phyloP scores from a whole-genome alignment of 2,329 filamentous ascomycete genomes.

The Xylaria sp. region DNA sequence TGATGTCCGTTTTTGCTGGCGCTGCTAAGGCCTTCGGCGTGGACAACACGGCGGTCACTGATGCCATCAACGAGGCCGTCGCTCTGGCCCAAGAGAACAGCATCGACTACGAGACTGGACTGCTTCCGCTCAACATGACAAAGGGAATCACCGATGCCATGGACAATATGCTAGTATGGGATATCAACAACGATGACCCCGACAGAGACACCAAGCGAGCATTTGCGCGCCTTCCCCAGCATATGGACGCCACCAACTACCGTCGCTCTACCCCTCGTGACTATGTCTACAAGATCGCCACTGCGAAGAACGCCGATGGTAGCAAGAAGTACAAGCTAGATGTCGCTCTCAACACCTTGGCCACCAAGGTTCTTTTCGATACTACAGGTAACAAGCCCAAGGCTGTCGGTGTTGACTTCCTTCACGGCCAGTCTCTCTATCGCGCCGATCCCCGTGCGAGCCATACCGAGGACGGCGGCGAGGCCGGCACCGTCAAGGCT shows the following conservation, averaged over 20 bases:
- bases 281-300: slow-evolving; percentile 52
- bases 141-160: slow-evolving; percentile 32
- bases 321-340: slow-evolving; percentile 66
- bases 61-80: slow-evolving; percentile 30
- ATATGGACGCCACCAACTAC: slow-evolving; percentile 61
- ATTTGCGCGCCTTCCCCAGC: slow-evolving; percentile 64
- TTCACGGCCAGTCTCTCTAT: slow-evolving; percentile 59
- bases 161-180: slow-evolving; percentile 51
- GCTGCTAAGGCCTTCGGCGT: slow-evolving; percentile 38
- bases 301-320: slow-evolving; percentile 52
- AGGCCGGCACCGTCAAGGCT: slow-evolving; percentile 50
- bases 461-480: slow-evolving; percentile 40
- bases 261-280: slow-evolving; percentile 63
- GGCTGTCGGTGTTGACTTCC: slow-evolving; percentile 61
- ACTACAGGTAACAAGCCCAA: slow-evolving; percentile 50
- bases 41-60: slow-evolving; percentile 23
- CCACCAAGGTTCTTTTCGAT: slow-evolving; percentile 58
- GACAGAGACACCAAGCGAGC: slow-evolving; percentile 54
- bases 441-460: slow-evolving; percentile 53
- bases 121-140: slow-evolving; percentile 40
- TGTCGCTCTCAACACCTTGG: slow-evolving; percentile 59
- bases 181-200: slow-evolving; percentile 57
- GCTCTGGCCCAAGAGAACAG: slow-evolving; percentile 29
- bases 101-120: slow-evolving; percentile 36
- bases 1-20: slow-evolving; percentile 38